Percentiles rank a stretch among this genome's conserved stretches.
These are phyloP conservation scores for Corylus avellana DNA, from an alignment of 306 rosid species.

Conservation along the genomic window DNA sequence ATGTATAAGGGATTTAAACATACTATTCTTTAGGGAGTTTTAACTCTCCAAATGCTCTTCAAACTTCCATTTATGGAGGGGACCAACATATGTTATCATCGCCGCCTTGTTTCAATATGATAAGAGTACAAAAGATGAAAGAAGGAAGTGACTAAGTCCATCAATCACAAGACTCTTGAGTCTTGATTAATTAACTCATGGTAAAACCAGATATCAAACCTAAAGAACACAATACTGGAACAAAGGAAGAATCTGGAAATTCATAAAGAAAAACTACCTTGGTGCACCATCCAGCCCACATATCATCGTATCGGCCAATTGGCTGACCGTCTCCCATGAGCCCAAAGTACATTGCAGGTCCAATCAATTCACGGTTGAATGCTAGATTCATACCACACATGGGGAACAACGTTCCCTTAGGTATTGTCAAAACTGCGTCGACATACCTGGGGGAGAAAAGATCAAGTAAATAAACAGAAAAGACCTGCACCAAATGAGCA, in stretches of 20 bases:
- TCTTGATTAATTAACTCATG: background rate
- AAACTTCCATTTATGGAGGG: too few relatives aligned
- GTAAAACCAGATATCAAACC: background rate
- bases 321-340: constrained; percentile 98
- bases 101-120: too few relatives aligned
- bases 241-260: background rate
- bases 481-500: too few relatives aligned
- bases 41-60: too few relatives aligned
- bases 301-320: constrained; percentile 84
- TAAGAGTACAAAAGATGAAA: too few relatives aligned
- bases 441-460: constrained; percentile 53
- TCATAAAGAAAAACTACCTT: constrained; percentile 51
- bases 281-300: constrained; percentile 98
- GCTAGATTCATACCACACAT: constrained; percentile 95
- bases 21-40: too few relatives aligned
- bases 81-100: too few relatives aligned
- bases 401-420: constrained; percentile 82
- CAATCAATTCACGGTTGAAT: constrained; percentile 77
- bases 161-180: background rate
- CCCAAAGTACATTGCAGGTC: constrained; percentile 95
- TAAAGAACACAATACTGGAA: background rate
- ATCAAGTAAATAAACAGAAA: too few relatives aligned
- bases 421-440: constrained; percentile 81
- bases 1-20: too few relatives aligned
- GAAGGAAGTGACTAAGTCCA: too few relatives aligned